Percentiles rank a stretch among this genome's conserved stretches.
phyloP scores from a whole-genome alignment of 106 monocot species.

The Phalaenopsis equestris region DNA sequence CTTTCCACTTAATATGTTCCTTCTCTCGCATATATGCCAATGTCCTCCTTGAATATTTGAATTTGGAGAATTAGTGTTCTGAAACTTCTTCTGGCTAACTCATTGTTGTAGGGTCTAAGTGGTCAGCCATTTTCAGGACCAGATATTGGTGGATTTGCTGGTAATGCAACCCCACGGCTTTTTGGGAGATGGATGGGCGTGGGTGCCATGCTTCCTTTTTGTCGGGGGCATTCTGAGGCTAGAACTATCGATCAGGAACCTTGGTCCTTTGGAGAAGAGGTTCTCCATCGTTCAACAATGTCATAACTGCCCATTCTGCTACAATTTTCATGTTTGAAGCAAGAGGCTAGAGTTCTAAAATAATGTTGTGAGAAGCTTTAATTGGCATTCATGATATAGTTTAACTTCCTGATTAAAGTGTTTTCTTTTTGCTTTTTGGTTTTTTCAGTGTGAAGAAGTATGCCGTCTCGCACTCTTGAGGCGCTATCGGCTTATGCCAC shows the following conservation, averaged over 20 bases:
- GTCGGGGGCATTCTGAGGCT: conserved; percentile 77
- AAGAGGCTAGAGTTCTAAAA: neutral
- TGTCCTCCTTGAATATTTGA: neutral
- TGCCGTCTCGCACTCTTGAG: conserved; percentile 78
- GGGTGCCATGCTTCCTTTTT: conserved; percentile 89
- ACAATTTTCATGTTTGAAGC: neutral
- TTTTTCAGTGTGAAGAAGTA: conserved; percentile 89
- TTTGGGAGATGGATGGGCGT: conserved; percentile 98
- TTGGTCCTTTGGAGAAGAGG: conserved; percentile 94
- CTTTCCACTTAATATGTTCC: neutral
- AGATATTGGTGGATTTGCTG: conserved; percentile 79
- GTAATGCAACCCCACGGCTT: conserved; percentile 67
- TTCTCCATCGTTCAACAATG: conserved; percentile 4
- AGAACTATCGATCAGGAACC: conserved; percentile 66
- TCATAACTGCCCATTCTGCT: neutral
- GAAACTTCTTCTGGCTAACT: neutral
- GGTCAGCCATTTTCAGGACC: conserved; percentile 95
- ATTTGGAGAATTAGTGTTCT: neutral
- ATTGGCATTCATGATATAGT: neutral
- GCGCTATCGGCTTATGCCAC: conserved; percentile 70
- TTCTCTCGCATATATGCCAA: neutral
- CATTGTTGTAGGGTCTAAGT: conserved; percentile 61
- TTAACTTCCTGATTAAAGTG: neutral
- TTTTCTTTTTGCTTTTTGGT: neutral
- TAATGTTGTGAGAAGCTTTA: neutral